Evolutionary conservation across 2,329 filamentous ascomycete genomes (phyloP), one percentile per base, ranked within the genome.

Genomic region (Trichoderma sp.): DNA sequence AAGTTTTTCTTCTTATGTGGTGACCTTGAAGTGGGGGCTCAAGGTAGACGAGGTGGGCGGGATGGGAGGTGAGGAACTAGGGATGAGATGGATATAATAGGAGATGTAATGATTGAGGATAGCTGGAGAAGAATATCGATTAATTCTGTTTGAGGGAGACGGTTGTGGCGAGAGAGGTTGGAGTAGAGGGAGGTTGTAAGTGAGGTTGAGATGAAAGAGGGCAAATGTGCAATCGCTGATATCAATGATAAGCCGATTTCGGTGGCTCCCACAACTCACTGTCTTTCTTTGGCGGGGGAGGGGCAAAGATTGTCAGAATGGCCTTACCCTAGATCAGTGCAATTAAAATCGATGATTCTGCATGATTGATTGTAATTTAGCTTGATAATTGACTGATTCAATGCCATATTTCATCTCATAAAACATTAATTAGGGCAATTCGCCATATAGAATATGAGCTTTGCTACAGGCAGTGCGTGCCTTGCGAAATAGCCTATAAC

Each of bases 21-120:
- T 95, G 79, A 97, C 94, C 80, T 89, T 89, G 86, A 97, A 97
- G 84, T 92, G 89, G 68, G 93, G 88, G 80, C 95, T 95, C 85
- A 97, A 98, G 74, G 94, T 96, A 80, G 95, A 98, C 94, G 97
- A n/a, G 78, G 76, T 89, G 84, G 29, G 6, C 6, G 27, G 11
- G 14, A 35, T 27, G 11, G 24, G 18, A 24, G 31, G 8, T 31
- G 29, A 63, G n/a, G 62, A 64, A 14, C 9, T 56, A 14, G 3
- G 6, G 50, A 24, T 3, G 21, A 14, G 9, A 56, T 24, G 2
- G 7, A 45, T 45, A 1, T 18, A 53, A 53, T 21, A 24, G 27
- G 27, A 27, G 27, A 27, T 4, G 27, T 27, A 27, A 27, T 27
- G 4, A 27, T 27, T 27, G 27, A 27, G 27, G 27, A 27, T 27